phyloP scores from a whole-genome alignment of 2,329 filamentous ascomycete genomes.

The Cercospora zeina region DNA sequence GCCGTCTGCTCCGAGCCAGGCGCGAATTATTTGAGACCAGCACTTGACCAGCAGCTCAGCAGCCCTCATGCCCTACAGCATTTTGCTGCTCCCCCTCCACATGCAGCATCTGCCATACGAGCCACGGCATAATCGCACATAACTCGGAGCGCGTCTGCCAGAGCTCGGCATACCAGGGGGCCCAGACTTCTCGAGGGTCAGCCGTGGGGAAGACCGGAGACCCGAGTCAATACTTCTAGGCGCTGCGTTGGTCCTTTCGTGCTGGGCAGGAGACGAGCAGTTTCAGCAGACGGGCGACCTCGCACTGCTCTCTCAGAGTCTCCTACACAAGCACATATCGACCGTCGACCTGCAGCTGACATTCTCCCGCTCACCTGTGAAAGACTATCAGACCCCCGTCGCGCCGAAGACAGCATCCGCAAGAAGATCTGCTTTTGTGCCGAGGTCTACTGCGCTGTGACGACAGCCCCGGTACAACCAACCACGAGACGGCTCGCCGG shows the following conservation, averaged over 20 bases:
- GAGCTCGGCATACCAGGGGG: constrained; percentile 13
- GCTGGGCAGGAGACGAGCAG: constrained; percentile 10
- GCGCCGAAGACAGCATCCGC: constrained; percentile 9
- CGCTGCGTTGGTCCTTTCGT: constrained; percentile 1
- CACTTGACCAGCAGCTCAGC: constrained; percentile 1
- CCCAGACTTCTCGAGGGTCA: constrained; percentile 7
- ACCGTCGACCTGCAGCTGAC: neutral
- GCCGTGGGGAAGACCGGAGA: neutral
- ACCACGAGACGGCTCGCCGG: constrained; percentile 3
- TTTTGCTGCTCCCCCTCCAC: constrained; percentile 1
- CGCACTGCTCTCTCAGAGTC: neutral
- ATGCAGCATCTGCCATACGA: neutral
- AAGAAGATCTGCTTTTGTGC: neutral
- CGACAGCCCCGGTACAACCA: neutral
- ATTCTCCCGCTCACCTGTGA: neutral
- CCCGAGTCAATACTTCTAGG: constrained; percentile 4
- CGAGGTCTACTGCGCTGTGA: constrained; percentile 8
- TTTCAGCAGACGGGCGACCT: neutral
- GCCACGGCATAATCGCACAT: constrained; percentile 13
- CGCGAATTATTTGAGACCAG: neutral
- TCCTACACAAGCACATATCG: neutral
- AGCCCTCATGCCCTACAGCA: neutral
- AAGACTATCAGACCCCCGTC: neutral
- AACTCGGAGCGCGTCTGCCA: constrained; percentile 1
- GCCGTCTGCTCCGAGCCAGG: neutral